These are phyloP conservation scores for Marchantia paleacea DNA, from an alignment of 225 moss, liverwort and hornwort genomes.

Conservation along the genomic window DNA sequence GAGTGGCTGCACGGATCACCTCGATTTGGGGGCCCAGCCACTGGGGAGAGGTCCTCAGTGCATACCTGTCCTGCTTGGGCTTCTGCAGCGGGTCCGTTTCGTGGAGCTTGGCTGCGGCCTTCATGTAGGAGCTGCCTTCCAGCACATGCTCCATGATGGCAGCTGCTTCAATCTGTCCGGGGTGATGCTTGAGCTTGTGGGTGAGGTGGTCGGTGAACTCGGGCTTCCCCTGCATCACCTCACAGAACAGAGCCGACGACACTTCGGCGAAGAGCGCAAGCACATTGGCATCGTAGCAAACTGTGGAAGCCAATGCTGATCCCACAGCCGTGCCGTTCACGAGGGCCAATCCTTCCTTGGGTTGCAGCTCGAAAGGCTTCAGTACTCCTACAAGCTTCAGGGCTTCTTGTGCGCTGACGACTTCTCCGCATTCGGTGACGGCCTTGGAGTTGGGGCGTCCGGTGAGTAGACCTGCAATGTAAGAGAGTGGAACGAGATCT, in stretches of 20 bases:
- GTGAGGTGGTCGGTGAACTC: slow-evolving; percentile 43
- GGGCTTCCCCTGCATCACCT: slow-evolving; percentile 48
- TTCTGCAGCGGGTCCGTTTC: slow-evolving; percentile 34
- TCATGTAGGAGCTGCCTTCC: neutral
- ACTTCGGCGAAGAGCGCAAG: slow-evolving; percentile 24
- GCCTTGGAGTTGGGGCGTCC: slow-evolving; percentile 30
- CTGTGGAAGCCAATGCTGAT: slow-evolving; percentile 28
- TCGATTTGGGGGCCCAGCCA: slow-evolving; percentile 41
- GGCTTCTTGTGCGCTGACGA: slow-evolving; percentile 21
- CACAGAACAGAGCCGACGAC: slow-evolving; percentile 38
- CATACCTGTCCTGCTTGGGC: slow-evolving; percentile 37
- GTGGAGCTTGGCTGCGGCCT: neutral
- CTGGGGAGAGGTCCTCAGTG: slow-evolving; percentile 22
- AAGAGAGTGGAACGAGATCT: slow-evolving; percentile 43
- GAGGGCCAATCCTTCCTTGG: slow-evolving; percentile 32
- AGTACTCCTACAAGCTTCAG: slow-evolving; percentile 26
- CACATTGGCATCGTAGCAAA: slow-evolving; percentile 34
- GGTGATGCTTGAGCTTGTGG: slow-evolving; percentile 40
- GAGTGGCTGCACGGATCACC: slow-evolving; percentile 48
- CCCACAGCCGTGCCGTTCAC: slow-evolving; percentile 37
- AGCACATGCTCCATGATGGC: slow-evolving; percentile 30
- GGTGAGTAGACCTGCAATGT: slow-evolving; percentile 33
- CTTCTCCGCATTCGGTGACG: slow-evolving; percentile 20
- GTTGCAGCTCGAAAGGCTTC: slow-evolving; percentile 34
- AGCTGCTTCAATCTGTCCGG: slow-evolving; percentile 39